phyloP scores from a whole-genome alignment of 2,329 filamentous ascomycete species.

The Dryadomyces quercivorus region DNA sequence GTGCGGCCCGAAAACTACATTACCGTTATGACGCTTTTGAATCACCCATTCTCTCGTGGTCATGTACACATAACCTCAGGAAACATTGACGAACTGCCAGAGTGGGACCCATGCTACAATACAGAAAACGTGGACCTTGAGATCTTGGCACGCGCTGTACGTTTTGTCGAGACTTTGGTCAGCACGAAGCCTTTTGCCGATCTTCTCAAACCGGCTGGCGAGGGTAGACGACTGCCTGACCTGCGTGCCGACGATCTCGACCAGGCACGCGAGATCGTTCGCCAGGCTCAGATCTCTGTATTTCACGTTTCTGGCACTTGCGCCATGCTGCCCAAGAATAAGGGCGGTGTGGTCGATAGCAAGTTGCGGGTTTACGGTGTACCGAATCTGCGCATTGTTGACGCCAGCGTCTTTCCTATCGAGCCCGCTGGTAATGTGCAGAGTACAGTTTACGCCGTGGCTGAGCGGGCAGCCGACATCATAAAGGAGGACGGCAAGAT shows the following conservation, averaged over 20 bases:
- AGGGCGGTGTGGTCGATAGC: slow-evolving; percentile 6
- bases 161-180: neutral
- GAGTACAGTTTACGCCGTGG: slow-evolving; percentile 9
- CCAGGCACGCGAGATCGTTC: neutral
- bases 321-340: slow-evolving; percentile 10
- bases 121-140: slow-evolving; percentile 2
- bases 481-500: slow-evolving; percentile 2
- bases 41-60: slow-evolving; percentile 44
- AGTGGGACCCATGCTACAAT: slow-evolving; percentile 42
- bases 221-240: slow-evolving; percentile 24
- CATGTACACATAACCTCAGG: slow-evolving; percentile 37
- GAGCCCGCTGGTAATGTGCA: slow-evolving; percentile 8
- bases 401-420: slow-evolving; percentile 9
- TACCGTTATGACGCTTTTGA: slow-evolving; percentile 18
- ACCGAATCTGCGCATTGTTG: slow-evolving; percentile 5
- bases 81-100: slow-evolving; percentile 21
- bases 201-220: slow-evolving; percentile 23
- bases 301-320: slow-evolving; percentile 39
- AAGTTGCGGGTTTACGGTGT: slow-evolving; percentile 5
- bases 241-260: slow-evolving; percentile 9
- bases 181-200: slow-evolving; percentile 16
- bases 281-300: slow-evolving; percentile 18
- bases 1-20: slow-evolving; percentile 31
- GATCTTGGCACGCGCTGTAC: slow-evolving; percentile 12
- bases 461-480: slow-evolving; percentile 8